Percentiles rank a stretch among this genome's conserved stretches.
Conservation (phyloP, 2,329 filamentous ascomycete species). For the Fusarium falciforme region DNA sequence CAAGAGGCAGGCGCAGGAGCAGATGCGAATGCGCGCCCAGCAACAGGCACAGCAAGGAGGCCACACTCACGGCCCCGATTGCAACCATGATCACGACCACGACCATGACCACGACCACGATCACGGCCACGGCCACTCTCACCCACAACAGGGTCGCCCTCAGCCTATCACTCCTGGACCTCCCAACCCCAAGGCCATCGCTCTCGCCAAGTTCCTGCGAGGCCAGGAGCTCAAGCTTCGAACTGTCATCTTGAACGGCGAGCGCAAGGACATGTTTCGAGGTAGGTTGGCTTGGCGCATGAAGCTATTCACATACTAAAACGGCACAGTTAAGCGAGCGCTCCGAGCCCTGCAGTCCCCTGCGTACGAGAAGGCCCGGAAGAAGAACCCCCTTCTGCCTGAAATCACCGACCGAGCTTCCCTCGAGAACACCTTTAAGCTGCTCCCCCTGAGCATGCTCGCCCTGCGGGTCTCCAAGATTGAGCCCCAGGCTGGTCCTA, state of each 20-base stretch:
- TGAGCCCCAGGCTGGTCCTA: slow-evolving; percentile 71
- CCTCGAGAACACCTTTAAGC: slow-evolving; percentile 93
- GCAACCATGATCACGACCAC: slow-evolving; percentile 42
- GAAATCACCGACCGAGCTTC: slow-evolving; percentile 88
- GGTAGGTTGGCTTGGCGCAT: slow-evolving; percentile 63
- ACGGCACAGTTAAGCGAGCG: slow-evolving; percentile 85
- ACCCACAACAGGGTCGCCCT: slow-evolving; percentile 57
- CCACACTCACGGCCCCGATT: slow-evolving; percentile 45
- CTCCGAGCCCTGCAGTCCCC: slow-evolving; percentile 90
- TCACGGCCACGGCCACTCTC: slow-evolving; percentile 40
- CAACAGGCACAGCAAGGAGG: slow-evolving; percentile 56
- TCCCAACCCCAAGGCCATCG: slow-evolving; percentile 88
- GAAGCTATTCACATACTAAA: slow-evolving; percentile 10
- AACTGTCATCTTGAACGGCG: slow-evolving; percentile 93
- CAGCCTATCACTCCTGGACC: slow-evolving; percentile 81
- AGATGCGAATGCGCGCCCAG: slow-evolving; percentile 58
- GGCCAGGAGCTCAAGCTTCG: slow-evolving; percentile 87
- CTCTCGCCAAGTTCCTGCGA: slow-evolving; percentile 88
- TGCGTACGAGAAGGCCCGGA: slow-evolving; percentile 88
- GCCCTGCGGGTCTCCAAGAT: slow-evolving; percentile 89
- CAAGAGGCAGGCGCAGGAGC: slow-evolving; percentile 66
- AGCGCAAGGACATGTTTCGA: slow-evolving; percentile 98
- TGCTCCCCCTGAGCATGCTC: slow-evolving; percentile 92
- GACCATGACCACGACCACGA: slow-evolving; percentile 41
- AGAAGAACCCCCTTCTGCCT: slow-evolving; percentile 90